Base-by-base conservation (phyloP, 352 stramenopile species). In the Pythium diclinum region DNA sequence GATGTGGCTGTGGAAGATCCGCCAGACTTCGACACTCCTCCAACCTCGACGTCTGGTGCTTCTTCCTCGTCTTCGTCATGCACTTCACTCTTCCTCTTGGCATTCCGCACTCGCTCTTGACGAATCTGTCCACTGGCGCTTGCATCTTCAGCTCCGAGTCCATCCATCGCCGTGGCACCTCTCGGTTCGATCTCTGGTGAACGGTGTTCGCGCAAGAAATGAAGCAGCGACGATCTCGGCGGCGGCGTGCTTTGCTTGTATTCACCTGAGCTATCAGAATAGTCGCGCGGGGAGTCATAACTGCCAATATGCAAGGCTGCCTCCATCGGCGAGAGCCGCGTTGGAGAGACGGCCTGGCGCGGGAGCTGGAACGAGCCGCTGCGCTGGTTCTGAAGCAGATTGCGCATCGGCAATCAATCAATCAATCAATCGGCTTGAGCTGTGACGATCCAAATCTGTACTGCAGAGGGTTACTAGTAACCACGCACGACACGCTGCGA, bases 161-260 rank as follows among this genome's bases (percentile, higher is more conserved):
- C 56, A 17, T 47, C 40, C 40, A 47, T 19, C 40, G 16, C 2
- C 40, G 40, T 47, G 7, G 21, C 38, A 5, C 23, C 47, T 25
- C 21, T 64, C 3, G 47, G 30, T 34, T 49, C 49, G 9, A 58
- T 58, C 5, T 8, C n/a, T 6, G 21, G 47, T 7, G 59, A 65
- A 9, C 48, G 59, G 5, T 51, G 8, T 6, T 57, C 59, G 8
- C 8, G 28, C 21, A 65, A 51, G 9, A 56, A 47, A 7, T 56
- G 13, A 6, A 52, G 14, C 40, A 61, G 40, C 16, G 56, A 61
- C 21, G 34, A 36, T 19, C 33, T 52, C 17, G 36, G 21, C 23
- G 56, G 56, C 23, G 56, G 56, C 21, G 56, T 53, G 38, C 34
- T 51, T 23, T 19, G 36, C 56, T 61, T 61, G 40, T 51, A 40